Base-by-base conservation (phyloP, 257 asterid genomes). In the Scutellaria barbata region DNA sequence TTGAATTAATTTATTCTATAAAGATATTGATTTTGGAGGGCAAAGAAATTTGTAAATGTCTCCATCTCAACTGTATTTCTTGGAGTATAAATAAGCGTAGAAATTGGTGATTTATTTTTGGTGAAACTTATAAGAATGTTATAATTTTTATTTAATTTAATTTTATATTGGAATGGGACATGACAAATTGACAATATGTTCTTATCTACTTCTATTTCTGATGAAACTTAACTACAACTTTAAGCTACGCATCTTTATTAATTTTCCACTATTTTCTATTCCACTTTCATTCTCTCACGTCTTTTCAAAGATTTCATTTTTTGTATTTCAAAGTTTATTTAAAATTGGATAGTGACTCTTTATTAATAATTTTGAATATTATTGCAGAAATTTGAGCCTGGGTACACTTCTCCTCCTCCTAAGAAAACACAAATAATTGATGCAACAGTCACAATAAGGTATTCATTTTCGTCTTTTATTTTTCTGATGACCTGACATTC, bases 381-480 rank as follows among this genome's bases (percentile, higher is more conserved):
- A 63, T 58, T 76, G 83, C 95, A 94, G 98, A 89, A 85, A 67
- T 94, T 89, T 82, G 96, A 90, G 79, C 89, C 97, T 7, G 98
- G 91, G 2, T 94, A 86, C 71, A 85, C 86, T 39, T 83, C 84
- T 54, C 81, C 82, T 50, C 84, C 85, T 47, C 89, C 86, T 41
- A 82, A 85, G 86, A 87, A 87, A 68, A 69, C 69, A 37, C 75
- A 72, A 60, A 63, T 70, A 33, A 66, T 72, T 69, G 82, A 85
- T 74, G 81, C 88, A 68, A 54, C 86, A 41, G 86, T 77, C 51
- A 84, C 85, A n/a, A 81, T 80, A 81, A 91, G 98, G 98, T 86
- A 53, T 14, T 25, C 25, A n/a, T 40, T 14, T n/a, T 62, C 45
- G 51, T 35, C 66, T 76, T 11, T 18, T 52, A 18, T 59, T 45